Evolutionary conservation across 805 yeast species (phyloP).

Genomic region (Henningerozyma blattae): DNA sequence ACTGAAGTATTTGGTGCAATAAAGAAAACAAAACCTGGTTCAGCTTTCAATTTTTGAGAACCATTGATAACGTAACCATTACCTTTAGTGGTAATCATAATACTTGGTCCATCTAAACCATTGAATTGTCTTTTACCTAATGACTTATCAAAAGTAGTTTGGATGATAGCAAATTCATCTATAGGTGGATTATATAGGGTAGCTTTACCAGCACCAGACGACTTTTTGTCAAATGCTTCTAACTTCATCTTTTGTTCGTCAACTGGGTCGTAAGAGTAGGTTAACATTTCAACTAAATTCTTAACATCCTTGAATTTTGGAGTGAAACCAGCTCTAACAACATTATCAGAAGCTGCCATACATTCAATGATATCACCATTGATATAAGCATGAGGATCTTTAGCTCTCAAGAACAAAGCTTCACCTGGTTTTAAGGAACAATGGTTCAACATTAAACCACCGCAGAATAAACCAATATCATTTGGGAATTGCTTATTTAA

Average conservation of each 20-base stretch:
- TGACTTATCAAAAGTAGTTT: conserved; percentile 45
- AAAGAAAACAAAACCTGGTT: conserved; percentile 72
- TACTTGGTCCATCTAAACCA: conserved; percentile 75
- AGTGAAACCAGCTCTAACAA: conserved; percentile 98
- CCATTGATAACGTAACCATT: conserved; percentile 42
- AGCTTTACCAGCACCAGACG: conserved; percentile 55
- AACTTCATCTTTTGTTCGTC: conserved; percentile 87
- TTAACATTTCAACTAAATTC: conserved; percentile 80
- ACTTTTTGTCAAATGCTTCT: conserved; percentile 31
- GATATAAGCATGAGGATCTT: conserved; percentile 97
- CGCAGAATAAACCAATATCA: conserved; percentile 93
- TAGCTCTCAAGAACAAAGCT: conserved; percentile 93
- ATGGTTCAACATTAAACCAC: conserved; percentile 85
- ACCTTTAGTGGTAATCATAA: conserved; percentile 76
- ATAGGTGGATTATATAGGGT: conserved; percentile 89
- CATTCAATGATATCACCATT: conserved; percentile 97
- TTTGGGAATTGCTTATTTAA: conserved; percentile 81
- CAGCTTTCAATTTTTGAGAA: conserved; percentile 34
- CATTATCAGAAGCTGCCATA: conserved; percentile 99
- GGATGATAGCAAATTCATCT: conserved; percentile 90
- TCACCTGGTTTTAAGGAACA: conserved; percentile 76
- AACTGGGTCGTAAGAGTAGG: conserved; percentile 80
- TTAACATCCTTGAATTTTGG: conserved; percentile 96
- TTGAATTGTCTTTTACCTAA: conserved; percentile 42
- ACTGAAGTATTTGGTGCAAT: conserved; percentile 67